Conservation (phyloP, 305 asterid genomes). For the Solanum chacoense region DNA sequence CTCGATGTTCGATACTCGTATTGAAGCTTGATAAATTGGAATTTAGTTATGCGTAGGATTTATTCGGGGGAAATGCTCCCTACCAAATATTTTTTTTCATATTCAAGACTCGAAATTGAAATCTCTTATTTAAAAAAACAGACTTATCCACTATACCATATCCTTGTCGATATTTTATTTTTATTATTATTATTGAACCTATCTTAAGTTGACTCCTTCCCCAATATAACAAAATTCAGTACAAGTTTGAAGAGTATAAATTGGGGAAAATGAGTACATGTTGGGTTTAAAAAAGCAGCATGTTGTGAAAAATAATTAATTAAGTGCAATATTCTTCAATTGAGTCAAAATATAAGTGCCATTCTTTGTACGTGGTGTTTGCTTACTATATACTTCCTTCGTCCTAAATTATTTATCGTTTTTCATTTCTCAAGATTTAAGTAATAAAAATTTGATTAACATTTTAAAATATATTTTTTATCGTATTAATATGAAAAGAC, state of each 20-base stretch:
- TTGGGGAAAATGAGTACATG: not conserved
- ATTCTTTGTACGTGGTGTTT: not conserved
- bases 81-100: not conserved
- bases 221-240: not conserved
- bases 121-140: not conserved
- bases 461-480: not conserved
- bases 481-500: not conserved
- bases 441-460: not conserved
- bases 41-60: not conserved
- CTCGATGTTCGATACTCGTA: not conserved
- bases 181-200: not conserved
- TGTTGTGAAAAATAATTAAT: not conserved
- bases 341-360: not conserved
- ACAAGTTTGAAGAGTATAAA: not conserved
- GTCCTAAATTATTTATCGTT: not conserved
- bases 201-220: not conserved
- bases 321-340: not conserved
- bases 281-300: not conserved
- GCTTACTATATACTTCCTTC: not conserved
- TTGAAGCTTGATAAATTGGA: not conserved
- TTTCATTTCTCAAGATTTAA: not conserved
- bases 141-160: not conserved
- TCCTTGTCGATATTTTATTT: not conserved
- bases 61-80: rapidly evolving
- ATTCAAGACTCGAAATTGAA: not conserved